Evolutionary conservation across 345 rosid species (phyloP).

Genomic region (Citrus unshiu): DNA sequence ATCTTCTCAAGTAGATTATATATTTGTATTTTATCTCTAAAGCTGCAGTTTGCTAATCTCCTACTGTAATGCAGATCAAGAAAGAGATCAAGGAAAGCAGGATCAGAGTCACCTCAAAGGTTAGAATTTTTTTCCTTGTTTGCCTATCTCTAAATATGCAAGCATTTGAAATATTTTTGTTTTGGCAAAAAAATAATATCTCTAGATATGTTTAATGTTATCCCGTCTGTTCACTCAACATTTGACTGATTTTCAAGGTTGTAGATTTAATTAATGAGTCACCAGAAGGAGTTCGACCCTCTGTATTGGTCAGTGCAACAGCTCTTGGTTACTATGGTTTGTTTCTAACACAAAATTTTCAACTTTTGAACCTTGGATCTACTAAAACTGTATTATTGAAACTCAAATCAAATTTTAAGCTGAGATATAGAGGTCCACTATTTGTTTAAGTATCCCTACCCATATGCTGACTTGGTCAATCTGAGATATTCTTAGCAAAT

Average conservation of each 20-base stretch:
- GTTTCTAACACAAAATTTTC: constrained; percentile 26
- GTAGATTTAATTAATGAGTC: constrained; percentile 65
- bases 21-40: neutral
- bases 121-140: constrained; percentile 21
- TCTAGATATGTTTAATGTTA: neutral
- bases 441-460: neutral
- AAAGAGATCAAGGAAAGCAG: constrained; percentile 90
- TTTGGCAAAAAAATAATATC: neutral
- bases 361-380: neutral
- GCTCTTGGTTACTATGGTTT: constrained; percentile 94
- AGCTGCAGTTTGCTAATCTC: constrained; percentile 1
- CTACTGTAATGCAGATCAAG: constrained; percentile 52
- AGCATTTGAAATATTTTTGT: neutral
- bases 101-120: constrained; percentile 82
- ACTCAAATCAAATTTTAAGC: neutral
- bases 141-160: neutral
- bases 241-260: constrained; percentile 53
- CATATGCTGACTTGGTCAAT: neutral
- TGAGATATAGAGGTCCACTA: neutral
- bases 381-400: neutral
- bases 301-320: constrained; percentile 83
- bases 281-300: constrained; percentile 60
- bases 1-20: neutral
- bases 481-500: neutral
- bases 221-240: constrained; percentile 11